These are phyloP conservation scores for Pilatotrama ljubarskyi DNA, from an alignment of 768 basidiomycete genomes.

Conservation along the genomic window DNA sequence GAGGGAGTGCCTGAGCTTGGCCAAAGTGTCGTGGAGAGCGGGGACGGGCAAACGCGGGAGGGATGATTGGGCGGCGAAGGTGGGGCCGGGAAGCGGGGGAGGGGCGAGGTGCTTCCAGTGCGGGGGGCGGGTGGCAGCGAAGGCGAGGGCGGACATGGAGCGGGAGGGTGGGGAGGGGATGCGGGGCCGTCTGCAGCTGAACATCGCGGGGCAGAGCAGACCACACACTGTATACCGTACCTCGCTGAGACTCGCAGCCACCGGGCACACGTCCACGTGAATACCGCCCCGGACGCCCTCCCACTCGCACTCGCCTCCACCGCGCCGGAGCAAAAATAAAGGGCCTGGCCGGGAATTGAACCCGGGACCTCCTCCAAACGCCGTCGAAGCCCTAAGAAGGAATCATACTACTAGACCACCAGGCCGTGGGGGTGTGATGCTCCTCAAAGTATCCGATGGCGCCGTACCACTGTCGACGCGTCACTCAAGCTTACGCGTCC, in stretches of 20 bases:
- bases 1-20: slow-evolving; percentile 67
- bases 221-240: too few species aligned
- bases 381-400: slow-evolving; percentile 18
- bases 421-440: slow-evolving; percentile 1
- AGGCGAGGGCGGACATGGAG: slow-evolving; percentile 19
- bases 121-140: slow-evolving; percentile 41
- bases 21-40: slow-evolving; percentile 61
- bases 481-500: slow-evolving; percentile 20
- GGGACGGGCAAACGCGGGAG: slow-evolving; percentile 81
- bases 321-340: neutral
- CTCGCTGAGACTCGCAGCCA: too few species aligned
- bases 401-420: slow-evolving; percentile 26
- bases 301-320: too few species aligned
- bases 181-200: slow-evolving; percentile 14
- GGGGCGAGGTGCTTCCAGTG: slow-evolving; percentile 79
- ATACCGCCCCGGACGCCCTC: too few species aligned
- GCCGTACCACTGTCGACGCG: too few species aligned
- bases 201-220: slow-evolving; percentile 8
- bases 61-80: slow-evolving; percentile 63
- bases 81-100: slow-evolving; percentile 47
- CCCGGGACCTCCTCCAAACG: slow-evolving; percentile 79
- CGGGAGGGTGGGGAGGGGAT: slow-evolving; percentile 17
- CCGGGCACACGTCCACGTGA: slow-evolving; percentile 2
- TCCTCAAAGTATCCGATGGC: too few species aligned
- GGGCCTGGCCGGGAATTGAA: slow-evolving; percentile 85